Base-by-base conservation (phyloP, 257 asterid genomes). In the Nemophila menziesii region DNA sequence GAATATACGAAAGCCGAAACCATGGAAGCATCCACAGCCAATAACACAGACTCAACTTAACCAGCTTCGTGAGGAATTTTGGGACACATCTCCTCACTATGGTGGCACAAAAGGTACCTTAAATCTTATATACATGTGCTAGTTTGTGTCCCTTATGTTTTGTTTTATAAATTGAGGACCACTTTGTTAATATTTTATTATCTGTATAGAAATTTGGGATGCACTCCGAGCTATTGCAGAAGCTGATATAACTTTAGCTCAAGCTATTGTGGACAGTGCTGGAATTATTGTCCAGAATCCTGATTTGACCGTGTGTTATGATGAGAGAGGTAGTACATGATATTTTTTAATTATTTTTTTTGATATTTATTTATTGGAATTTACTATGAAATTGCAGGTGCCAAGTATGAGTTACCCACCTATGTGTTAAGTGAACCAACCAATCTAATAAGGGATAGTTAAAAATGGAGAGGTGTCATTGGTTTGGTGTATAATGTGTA, bases 61-160 rank as follows among this genome's bases (percentile, higher is more conserved):
- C 54, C 95, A 79, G 56, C 70, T 79, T 23, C 60, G 80, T 16
- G 95, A 83, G 29, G 93, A 83, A 74, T 79, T 83, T 43, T 83
- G 93, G 95, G 93, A 83, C 62, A 79, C 95, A 58, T 86, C 93
- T 54, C 90, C 95, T 49, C 93, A 79, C 66, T 67, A 83, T 59
- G 95, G 95, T 49, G 95, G 95, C 22, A 63, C 56, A 24, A 78
- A 74, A 67, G 93, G 95, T 79, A 72, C n/a, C n/a, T 19, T 8
- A 37, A 33, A 11, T 38, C 2, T 45, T 27, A 29, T 29, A 29
- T 29, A 5, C 7, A 29, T 24, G 33, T 29, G 36, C 36, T 29
- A 29, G 36, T 29, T 7, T 5, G 36, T 29, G 12, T n/a, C 36
- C 12, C 1, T 29, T 29, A 13, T 29, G 12, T 7, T 7, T 7